Conservation (phyloP, 495 filamentous ascomycete species). For the Podospora anserina region DNA sequence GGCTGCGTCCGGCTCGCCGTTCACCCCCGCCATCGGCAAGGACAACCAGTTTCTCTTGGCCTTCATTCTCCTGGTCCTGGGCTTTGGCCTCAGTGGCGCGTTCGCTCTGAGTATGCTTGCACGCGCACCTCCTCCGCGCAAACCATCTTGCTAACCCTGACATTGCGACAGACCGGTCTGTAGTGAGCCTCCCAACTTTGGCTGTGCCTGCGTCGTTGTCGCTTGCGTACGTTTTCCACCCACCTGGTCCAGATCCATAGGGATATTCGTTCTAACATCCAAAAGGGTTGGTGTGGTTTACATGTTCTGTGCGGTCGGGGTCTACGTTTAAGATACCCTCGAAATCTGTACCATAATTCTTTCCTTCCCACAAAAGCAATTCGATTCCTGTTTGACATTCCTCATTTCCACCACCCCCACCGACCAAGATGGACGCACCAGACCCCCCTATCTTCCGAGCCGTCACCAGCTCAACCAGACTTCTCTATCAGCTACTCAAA, state of each 20-base stretch:
- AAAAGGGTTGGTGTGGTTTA: conserved; percentile 88
- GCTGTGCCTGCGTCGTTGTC: conserved; percentile 84
- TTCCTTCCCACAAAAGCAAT: conserved; percentile 19
- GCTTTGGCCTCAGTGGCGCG: conserved; percentile 62
- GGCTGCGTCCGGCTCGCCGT: conserved; percentile 78
- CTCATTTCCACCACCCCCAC: not conserved
- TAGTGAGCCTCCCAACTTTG: conserved; percentile 69
- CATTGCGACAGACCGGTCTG: conserved; percentile 69
- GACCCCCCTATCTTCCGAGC: conserved; percentile 67
- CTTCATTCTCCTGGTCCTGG: conserved; percentile 69
- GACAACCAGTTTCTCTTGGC: conserved; percentile 78
- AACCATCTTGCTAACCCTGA: conserved; percentile 8
- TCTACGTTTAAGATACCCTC: conserved; percentile 78
- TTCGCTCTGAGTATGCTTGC: conserved; percentile 75
- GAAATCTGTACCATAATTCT: conserved; percentile 41
- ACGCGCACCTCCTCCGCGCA: not conserved
- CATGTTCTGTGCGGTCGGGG: conserved; percentile 97
- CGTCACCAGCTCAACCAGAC: conserved; percentile 79
- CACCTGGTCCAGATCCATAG: not conserved
- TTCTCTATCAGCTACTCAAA: conserved; percentile 84
- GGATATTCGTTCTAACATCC: conserved; percentile 18
- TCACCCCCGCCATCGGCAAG: conserved; percentile 76
- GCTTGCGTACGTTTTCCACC: conserved; percentile 66
- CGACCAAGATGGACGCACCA: conserved; percentile 10
- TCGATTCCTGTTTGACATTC: conserved; percentile 8